A percentile compares a stretch with the other conserved stretches of the same genome.
Conservation (phyloP, 306 rosid genomes). For the Datisca glomerata region DNA sequence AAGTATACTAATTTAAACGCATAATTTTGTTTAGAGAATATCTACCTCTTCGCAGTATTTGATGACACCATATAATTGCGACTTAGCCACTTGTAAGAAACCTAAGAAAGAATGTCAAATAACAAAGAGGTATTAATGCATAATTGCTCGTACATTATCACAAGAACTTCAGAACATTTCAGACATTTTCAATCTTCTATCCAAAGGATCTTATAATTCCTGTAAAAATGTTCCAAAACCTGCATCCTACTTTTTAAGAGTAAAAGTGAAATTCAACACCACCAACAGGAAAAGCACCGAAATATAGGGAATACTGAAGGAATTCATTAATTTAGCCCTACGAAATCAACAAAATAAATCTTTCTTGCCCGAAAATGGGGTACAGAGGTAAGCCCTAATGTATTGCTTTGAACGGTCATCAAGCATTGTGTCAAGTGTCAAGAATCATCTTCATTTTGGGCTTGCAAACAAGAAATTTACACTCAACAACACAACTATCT, state of each 20-base stretch:
- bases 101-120: conserved; percentile 30
- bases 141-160: no score
- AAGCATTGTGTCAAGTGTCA: no score
- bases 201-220: no score
- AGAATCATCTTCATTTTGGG: no score
- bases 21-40: neutral
- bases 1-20: neutral
- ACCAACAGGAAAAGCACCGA: neutral
- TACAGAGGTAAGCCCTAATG: neutral
- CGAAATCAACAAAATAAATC: neutral
- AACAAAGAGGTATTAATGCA: neutral
- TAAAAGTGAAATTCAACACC: no score
- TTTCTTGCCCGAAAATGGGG: neutral
- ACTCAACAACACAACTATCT: no score
- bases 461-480: no score
- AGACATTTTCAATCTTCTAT: neutral
- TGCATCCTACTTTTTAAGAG: neutral
- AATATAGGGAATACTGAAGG: neutral
- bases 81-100: conserved; percentile 96
- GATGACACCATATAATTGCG: conserved; percentile 83
- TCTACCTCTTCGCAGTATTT: conserved; percentile 67
- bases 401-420: no score
- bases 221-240: neutral
- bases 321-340: neutral
- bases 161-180: no score